These are phyloP conservation scores for Eragrostis nindensis DNA, from an alignment of 176 grass and related monocot genomes.

Conservation along the genomic window DNA sequence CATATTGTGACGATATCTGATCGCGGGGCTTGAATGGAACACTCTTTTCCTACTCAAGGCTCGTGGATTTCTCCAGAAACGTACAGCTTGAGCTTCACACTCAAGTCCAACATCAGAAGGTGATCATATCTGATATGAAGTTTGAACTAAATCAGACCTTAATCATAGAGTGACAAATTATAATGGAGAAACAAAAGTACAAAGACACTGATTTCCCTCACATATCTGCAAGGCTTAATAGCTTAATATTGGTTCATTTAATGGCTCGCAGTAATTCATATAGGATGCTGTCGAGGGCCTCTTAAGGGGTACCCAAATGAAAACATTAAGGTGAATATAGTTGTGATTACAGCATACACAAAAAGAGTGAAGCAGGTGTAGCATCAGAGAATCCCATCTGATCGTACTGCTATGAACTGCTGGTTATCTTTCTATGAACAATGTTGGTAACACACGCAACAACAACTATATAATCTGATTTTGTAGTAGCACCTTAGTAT, in stretches of 20 bases:
- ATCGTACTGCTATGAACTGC: background rate
- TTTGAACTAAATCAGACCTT: background rate
- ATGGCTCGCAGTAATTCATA: background rate
- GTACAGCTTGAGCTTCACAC: constrained; percentile 53
- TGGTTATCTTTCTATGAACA: background rate
- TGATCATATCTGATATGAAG: constrained; percentile 55
- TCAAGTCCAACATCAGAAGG: constrained; percentile 71
- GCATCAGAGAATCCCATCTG: background rate
- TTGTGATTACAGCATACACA: background rate
- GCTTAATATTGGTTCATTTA: background rate
- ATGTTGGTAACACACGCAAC: background rate
- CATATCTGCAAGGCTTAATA: background rate
- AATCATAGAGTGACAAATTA: background rate
- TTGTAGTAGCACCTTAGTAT: background rate
- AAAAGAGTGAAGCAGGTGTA: background rate
- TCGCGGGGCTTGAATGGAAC: constrained; percentile 55
- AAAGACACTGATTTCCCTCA: background rate
- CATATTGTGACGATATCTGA: constrained; percentile 69
- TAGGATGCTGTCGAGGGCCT: background rate
- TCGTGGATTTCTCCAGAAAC: constrained; percentile 43
- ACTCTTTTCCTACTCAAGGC: constrained; percentile 44
- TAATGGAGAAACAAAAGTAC: background rate
- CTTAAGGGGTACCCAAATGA: background rate
- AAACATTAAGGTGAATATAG: background rate
- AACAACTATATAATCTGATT: background rate